These are phyloP conservation scores for Lasiosphaeriaceae sp. DNA, from an alignment of 495 filamentous ascomycete species.

Conservation along the genomic window DNA sequence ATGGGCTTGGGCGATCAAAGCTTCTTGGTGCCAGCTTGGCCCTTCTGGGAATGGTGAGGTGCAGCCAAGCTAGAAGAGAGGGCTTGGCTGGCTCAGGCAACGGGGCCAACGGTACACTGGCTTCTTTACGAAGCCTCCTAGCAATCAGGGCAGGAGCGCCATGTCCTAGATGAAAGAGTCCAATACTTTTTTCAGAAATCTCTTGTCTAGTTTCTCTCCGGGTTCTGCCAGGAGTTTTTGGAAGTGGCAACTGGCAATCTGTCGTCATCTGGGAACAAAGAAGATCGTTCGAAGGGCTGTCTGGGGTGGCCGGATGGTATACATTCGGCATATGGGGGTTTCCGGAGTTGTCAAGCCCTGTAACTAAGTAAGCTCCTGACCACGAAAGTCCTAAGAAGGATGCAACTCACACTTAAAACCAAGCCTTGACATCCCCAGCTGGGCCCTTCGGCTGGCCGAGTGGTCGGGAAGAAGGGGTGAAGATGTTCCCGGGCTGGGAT, in stretches of 20 bases:
- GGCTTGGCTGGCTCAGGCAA: conserved; percentile 11
- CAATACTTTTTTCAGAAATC: conserved; percentile 31
- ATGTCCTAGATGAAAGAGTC: conserved; percentile 23
- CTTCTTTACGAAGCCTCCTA: conserved; percentile 33
- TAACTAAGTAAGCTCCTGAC: background rate
- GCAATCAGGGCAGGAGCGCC: conserved; percentile 22
- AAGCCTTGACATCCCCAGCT: background rate
- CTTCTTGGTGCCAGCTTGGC: conserved; percentile 19
- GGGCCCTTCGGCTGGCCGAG: background rate
- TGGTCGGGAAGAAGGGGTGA: conserved; percentile 5
- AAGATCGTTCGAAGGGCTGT: background rate
- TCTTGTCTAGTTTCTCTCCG: conserved; percentile 23
- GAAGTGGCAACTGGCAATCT: conserved; percentile 1
- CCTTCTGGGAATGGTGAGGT: conserved; percentile 27
- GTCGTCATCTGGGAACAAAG: background rate
- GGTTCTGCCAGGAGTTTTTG: conserved; percentile 20
- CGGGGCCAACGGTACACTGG: conserved; percentile 13
- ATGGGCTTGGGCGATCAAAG: conserved; percentile 13
- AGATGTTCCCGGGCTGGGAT: conserved; percentile 12
- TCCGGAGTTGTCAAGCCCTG: conserved; percentile 13
- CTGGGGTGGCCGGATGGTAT: conserved; percentile 8
- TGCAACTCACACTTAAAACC: conserved; percentile 15
- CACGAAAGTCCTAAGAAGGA: no score
- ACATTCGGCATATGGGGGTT: conserved; percentile 3
- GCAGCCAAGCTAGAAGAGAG: conserved; percentile 33